Percentiles rank a stretch among this genome's conserved stretches.
These are phyloP conservation scores for Rubroboletus satanas DNA, from an alignment of 768 basidiomycete genomes.

Conservation along the genomic window DNA sequence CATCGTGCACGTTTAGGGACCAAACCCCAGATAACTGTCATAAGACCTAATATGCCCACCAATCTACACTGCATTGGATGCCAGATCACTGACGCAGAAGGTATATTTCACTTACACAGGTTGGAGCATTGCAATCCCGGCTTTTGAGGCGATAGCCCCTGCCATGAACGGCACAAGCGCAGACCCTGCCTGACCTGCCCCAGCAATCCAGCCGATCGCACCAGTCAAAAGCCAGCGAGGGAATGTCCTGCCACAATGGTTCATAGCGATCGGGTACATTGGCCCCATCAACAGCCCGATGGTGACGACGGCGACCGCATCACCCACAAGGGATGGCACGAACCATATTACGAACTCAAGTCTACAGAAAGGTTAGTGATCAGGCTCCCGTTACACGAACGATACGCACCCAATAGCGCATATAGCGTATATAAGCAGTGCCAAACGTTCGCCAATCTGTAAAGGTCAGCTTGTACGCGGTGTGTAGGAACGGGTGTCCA, in stretches of 20 bases:
- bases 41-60: constrained; percentile 38
- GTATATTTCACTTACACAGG: constrained; percentile 41
- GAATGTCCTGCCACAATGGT: constrained; percentile 34
- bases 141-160: constrained; percentile 39
- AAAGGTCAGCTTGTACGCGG: not conserved
- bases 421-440: constrained; percentile 27
- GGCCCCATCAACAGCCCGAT: constrained; percentile 71
- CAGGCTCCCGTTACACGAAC: not conserved
- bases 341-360: constrained; percentile 69
- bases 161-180: constrained; percentile 51
- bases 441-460: constrained; percentile 32
- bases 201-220: constrained; percentile 50
- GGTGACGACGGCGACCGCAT: constrained; percentile 60
- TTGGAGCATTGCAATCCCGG: constrained; percentile 44
- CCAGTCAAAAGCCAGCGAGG: constrained; percentile 35
- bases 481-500: not conserved
- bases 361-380: constrained; percentile 26
- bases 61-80: constrained; percentile 5
- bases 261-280: constrained; percentile 58
- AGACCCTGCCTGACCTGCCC: constrained; percentile 48
- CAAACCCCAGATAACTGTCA: constrained; percentile 37
- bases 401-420: constrained; percentile 28
- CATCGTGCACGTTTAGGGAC: constrained; percentile 28
- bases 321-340: constrained; percentile 59
- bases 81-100: not conserved